These are phyloP conservation scores for Euphorbia pulcherrima DNA, from an alignment of 345 rosid species.

Conservation along the genomic window DNA sequence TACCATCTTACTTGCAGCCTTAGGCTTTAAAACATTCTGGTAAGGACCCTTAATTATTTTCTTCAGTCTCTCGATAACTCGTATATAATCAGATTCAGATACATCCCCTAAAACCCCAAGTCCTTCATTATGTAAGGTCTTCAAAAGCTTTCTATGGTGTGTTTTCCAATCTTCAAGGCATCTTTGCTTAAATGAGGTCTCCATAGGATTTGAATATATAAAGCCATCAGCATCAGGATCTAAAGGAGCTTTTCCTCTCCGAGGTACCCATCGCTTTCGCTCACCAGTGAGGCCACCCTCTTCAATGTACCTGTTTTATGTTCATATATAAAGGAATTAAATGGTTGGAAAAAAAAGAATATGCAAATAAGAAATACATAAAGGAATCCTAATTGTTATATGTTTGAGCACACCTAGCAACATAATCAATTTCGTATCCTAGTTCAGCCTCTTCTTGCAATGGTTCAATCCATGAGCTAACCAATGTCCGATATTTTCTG, in stretches of 20 bases:
- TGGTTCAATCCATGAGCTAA: conserved; percentile 99
- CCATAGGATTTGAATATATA: conserved; percentile 77
- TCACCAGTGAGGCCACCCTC: conserved; percentile 99
- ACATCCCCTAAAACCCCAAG: conserved; percentile 65
- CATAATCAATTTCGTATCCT: conserved; percentile 82
- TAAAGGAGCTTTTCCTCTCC: conserved; percentile 85
- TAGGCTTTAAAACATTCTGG: conserved; percentile 76
- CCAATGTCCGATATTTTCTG: conserved; percentile 86
- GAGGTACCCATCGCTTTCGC: conserved; percentile 97
- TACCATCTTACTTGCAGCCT: conserved; percentile 97
- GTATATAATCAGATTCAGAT: conserved; percentile 72
- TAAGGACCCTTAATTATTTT: conserved; percentile 78
- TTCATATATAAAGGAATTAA: conserved; percentile 3
- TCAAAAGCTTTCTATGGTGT: conserved; percentile 70
- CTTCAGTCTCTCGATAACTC: conserved; percentile 69
- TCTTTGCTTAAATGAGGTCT: conserved; percentile 88
- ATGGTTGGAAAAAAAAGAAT: not conserved
- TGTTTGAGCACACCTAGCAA: conserved; percentile 61
- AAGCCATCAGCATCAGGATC: conserved; percentile 94
- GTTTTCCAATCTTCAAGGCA: conserved; percentile 76
- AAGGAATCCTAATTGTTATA: not conserved
- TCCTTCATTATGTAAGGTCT: conserved; percentile 69
- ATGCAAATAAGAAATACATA: not conserved
- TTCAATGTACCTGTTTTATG: conserved; percentile 56
- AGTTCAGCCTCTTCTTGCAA: conserved; percentile 95